Evolutionary conservation across 1,284 basidiomycete genomes (phyloP).

Genomic region (Ustilago sp.): DNA sequence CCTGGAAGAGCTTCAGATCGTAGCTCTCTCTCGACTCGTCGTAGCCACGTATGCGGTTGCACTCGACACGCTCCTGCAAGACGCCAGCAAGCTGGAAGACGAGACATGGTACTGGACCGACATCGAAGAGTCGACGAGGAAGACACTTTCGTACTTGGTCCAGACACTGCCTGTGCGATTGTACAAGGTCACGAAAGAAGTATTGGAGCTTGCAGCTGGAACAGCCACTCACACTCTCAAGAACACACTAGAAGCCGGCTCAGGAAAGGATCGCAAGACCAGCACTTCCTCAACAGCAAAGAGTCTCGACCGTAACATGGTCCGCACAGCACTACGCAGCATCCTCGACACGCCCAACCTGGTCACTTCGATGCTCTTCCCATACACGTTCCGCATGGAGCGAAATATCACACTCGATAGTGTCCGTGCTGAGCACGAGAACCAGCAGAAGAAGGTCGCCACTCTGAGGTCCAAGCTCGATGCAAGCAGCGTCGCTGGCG

Average conservation of each 20-base stretch:
- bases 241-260: slow-evolving; percentile 25
- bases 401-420: slow-evolving; percentile 33
- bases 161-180: slow-evolving; percentile 54
- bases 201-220: slow-evolving; percentile 39
- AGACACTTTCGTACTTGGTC: slow-evolving; percentile 44
- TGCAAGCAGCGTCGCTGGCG: slow-evolving; percentile 21
- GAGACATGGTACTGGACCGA: slow-evolving; percentile 62
- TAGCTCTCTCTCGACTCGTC: slow-evolving; percentile 53
- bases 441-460: slow-evolving; percentile 26
- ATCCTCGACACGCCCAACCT: slow-evolving; percentile 53
- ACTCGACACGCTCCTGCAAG: slow-evolving; percentile 49
- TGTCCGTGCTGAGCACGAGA: slow-evolving; percentile 23
- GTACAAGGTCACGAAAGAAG: slow-evolving; percentile 31
- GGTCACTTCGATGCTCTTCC: slow-evolving; percentile 58
- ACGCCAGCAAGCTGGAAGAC: slow-evolving; percentile 53
- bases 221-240: slow-evolving; percentile 31
- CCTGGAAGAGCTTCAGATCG: slow-evolving; percentile 37
- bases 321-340: slow-evolving; percentile 33
- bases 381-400: slow-evolving; percentile 41
- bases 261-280: slow-evolving; percentile 3
- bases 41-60: slow-evolving; percentile 51
- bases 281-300: slow-evolving; percentile 20
- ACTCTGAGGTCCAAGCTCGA: slow-evolving; percentile 33
- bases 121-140: slow-evolving; percentile 49
- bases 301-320: slow-evolving; percentile 24